Base-by-base conservation (phyloP, 345 rosid species). In the Brassica cretica region DNA sequence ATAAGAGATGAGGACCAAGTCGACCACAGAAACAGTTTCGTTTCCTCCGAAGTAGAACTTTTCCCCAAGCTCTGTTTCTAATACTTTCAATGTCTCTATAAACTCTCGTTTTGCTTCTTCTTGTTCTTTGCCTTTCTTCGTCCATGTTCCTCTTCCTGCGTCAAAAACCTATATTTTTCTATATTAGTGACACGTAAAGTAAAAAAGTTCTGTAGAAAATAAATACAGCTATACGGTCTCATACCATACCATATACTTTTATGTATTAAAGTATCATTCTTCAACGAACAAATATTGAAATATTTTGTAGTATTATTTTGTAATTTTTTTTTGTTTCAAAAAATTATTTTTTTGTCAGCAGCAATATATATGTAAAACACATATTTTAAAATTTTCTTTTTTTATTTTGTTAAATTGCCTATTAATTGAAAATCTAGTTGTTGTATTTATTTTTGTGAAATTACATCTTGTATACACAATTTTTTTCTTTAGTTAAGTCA, bases 71-170 rank as follows among this genome's bases (percentile, higher is more conserved):
- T 81, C 77, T 29, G 18, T 55, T 72, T 81, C 84, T 58, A 81
- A 67, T 5, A 81, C 2, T 72, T 72, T 81, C 58, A 81, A 11
- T 3, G 53, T 72, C 9, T 72, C 78, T 25, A 72, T 49, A 29
- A 81, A 81, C 68, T 81, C 81, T 76, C 3, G 62, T 63, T 71
- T 81, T 0, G 84, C 84, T 12, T 81, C 80, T 76, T 76, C 78
- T 81, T 76, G 78, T 71, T 76, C 81, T 81, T 76, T 67, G 10
- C 84, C 81, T 25, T n/a, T 76, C 51, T 72, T 81, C 2, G 84
- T 81, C 84, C 84, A 81, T 1, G 81, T 81, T 62, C 74, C 76
- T 76, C 15, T 81, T 49, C 84, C 84, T 0, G 74, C 81, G 1
- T 81, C 80, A 62, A 81, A 81, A 19, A 81, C 63, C 84, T 81